Percentiles rank a stretch among this genome's conserved stretches.
phyloP scores from a whole-genome alignment of 2,329 filamentous ascomycete genomes.

The Diplodia intermedia region DNA sequence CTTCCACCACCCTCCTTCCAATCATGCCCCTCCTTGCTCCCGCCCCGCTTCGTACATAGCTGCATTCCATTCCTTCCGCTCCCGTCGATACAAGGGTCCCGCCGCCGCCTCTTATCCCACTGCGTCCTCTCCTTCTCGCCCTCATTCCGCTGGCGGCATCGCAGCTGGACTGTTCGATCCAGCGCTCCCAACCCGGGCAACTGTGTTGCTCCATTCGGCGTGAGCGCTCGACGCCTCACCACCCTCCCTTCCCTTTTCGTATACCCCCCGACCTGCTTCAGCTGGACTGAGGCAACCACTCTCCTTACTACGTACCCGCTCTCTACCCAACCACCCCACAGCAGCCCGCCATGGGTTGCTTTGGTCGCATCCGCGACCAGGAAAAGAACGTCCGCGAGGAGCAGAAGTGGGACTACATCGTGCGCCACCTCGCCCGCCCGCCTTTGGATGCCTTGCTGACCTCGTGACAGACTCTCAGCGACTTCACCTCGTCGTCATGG shows the following conservation, averaged over 20 bases:
- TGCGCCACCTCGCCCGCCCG: conserved; percentile 53
- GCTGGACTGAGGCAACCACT: conserved; percentile 26
- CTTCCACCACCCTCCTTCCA: conserved; percentile 13
- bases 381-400: conserved; percentile 53
- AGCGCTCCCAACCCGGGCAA: neutral
- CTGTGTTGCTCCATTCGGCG: conserved; percentile 25
- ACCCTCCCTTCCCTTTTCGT: neutral
- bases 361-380: conserved; percentile 39
- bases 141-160: conserved; percentile 26
- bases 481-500: conserved; percentile 86
- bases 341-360: conserved; percentile 32
- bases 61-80: conserved; percentile 19
- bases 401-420: conserved; percentile 87
- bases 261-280: conserved; percentile 18
- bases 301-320: neutral
- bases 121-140: conserved; percentile 2
- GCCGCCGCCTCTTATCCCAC: conserved; percentile 5
- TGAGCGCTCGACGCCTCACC: conserved; percentile 20
- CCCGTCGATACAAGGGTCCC: conserved; percentile 20
- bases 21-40: conserved; percentile 28
- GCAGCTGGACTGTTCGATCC: conserved; percentile 30
- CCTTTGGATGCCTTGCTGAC: conserved; percentile 37
- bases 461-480: conserved; percentile 56
- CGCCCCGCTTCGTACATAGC: conserved; percentile 25
- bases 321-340: neutral